Base-by-base conservation (phyloP, 2,329 filamentous ascomycete species). In the Ascochyta viciae-villosae region DNA sequence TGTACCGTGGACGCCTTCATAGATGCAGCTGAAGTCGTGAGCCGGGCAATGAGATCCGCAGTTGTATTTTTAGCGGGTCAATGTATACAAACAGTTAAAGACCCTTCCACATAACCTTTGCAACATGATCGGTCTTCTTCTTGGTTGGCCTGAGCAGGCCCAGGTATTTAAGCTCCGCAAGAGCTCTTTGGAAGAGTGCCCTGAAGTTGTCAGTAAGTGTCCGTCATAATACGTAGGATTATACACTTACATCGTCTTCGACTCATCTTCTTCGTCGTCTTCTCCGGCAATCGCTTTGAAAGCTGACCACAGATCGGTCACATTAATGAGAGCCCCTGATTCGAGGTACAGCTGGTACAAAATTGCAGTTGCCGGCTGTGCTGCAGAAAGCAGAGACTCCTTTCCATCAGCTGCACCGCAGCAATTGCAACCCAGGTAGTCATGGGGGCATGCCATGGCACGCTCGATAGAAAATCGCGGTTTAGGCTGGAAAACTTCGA, bases 91-190 rank as follows among this genome's bases (percentile, higher is more conserved):
- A 16, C n/a, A 26, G 19, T 50, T 54, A 87, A 58, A 95, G 79
- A 66, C 94, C 95, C 73, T 90, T 92, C 87, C 88, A 91, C 47
- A 82, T 79, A 33, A 92, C 82, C 80, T 97, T 98, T 35, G 91
- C 88, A 64, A 98, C 80, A 77, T 98, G 94, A 73, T 98, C 95
- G 23, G 88, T 86, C 81, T 96, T 96, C 81, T 93, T 96, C 77
- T 89, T 90, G 70, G 89, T 98, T 58, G 85, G 83, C 79, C 95
- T 97, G 58, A 98, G 84, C 77, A 97, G 89, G 7, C 95, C 95
- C 68, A 99, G 81, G 50, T 88, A 85, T 74, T 88, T 89, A 73
- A 99, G 76, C 75, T 99, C 95, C 0, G 94, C 91, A 60, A 98
- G 76, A 5, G 86, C 90, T 58, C 87, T 85, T 75, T 97, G 97